Percentiles rank a stretch among this genome's conserved stretches.
Conservation (phyloP, 2,329 filamentous ascomycete genomes). For the Clarireedia homoeocarpa region DNA sequence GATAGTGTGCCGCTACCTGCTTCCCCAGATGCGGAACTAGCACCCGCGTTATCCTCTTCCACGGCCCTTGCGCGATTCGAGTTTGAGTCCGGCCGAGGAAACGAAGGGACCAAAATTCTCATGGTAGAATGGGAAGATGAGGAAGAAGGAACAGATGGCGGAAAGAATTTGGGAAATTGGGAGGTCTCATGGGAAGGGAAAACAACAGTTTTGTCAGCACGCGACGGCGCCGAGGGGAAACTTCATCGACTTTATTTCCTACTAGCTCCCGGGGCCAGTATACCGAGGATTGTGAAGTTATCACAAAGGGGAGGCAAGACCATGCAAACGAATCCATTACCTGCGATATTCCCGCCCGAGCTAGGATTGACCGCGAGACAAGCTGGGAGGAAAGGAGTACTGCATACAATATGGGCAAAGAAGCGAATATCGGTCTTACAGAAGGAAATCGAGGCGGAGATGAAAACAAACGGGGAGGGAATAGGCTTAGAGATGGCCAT, state of each 20-base stretch:
- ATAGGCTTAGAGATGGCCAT: conserved; percentile 78
- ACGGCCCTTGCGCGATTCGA: conserved; percentile 77
- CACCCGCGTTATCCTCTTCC: conserved; percentile 39
- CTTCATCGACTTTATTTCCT: conserved; percentile 67
- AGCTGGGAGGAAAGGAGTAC: conserved; percentile 68
- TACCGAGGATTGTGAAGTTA: conserved; percentile 68
- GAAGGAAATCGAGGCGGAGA: conserved; percentile 67
- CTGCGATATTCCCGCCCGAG: conserved; percentile 76
- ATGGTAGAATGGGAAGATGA: conserved; percentile 84
- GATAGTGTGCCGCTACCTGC: conserved; percentile 19
- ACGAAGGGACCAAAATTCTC: conserved; percentile 81
- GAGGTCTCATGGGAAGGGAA: conserved; percentile 80
- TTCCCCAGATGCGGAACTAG: conserved; percentile 18
- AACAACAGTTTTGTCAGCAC: conserved; percentile 53
- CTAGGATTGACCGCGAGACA: conserved; percentile 59
- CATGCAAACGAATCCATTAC: conserved; percentile 68
- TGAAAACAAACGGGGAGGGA: conserved; percentile 67
- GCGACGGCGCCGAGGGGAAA: conserved; percentile 32
- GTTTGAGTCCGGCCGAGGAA: conserved; percentile 68
- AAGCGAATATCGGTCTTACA: conserved; percentile 68
- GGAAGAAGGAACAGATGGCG: conserved; percentile 31
- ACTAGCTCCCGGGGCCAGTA: conserved; percentile 60
- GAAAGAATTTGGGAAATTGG: conserved; percentile 48
- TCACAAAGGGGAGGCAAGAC: conserved; percentile 35
- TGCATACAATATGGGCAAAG: conserved; percentile 84